A percentile compares a stretch with the other conserved stretches of the same genome.
Evolutionary conservation across 768 basidiomycete species (phyloP).

Genomic region (Scleroderma bovista): DNA sequence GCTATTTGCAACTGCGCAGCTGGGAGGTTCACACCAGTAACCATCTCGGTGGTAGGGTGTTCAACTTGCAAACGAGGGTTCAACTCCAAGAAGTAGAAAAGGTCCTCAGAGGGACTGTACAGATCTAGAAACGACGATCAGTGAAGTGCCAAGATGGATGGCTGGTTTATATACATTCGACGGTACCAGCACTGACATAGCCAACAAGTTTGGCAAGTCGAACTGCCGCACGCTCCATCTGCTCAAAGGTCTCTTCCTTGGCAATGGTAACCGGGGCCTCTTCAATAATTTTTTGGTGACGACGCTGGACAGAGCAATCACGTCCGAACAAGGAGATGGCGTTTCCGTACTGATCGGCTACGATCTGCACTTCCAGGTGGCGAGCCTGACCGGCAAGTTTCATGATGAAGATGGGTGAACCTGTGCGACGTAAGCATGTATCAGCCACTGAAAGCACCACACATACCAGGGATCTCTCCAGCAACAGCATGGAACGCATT

Average conservation of each 20-base stretch:
- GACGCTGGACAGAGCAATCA: slow-evolving; percentile 98
- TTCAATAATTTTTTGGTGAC: slow-evolving; percentile 99
- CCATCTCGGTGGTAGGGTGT: slow-evolving; percentile 99
- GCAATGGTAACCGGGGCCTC: slow-evolving; percentile 99
- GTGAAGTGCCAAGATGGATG: slow-evolving; percentile 2
- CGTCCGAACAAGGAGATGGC: slow-evolving; percentile 99
- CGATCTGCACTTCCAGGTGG: slow-evolving; percentile 95
- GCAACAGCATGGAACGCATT: slow-evolving; percentile 91
- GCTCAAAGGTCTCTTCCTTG: slow-evolving; percentile 81
- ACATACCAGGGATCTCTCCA: slow-evolving; percentile 91
- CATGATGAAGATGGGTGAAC: slow-evolving; percentile 99
- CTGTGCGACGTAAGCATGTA: slow-evolving; percentile 33
- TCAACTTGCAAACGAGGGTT: slow-evolving; percentile 99
- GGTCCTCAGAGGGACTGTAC: slow-evolving; percentile 89
- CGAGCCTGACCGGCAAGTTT: slow-evolving; percentile 97
- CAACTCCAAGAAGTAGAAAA: slow-evolving; percentile 96
- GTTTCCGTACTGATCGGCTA: slow-evolving; percentile 99
- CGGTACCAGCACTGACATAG: slow-evolving; percentile 97
- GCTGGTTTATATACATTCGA: slow-evolving; percentile 67
- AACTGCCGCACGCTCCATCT: slow-evolving; percentile 99
- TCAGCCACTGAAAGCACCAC: not conserved
- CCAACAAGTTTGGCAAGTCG: slow-evolving; percentile 98
- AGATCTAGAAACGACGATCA: slow-evolving; percentile 53
- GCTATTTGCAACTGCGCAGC: slow-evolving; percentile 96
- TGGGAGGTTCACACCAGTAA: slow-evolving; percentile 96